These are phyloP conservation scores for Pseudisothecium myosuroides DNA, from an alignment of 225 moss, liverwort and hornwort genomes.

Conservation along the genomic window DNA sequence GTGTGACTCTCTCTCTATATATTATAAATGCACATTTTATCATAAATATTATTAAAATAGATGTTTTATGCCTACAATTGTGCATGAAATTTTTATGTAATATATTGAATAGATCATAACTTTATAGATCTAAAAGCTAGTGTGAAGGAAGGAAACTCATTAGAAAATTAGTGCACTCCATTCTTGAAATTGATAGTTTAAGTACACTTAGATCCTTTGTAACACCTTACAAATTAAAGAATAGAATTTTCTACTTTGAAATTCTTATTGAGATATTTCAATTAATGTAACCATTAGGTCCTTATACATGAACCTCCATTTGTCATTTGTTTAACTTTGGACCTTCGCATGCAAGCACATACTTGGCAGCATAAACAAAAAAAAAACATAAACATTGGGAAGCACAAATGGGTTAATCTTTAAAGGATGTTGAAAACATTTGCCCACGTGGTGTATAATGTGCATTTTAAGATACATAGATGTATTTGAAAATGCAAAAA, in stretches of 20 bases:
- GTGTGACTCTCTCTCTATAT: too few relatives aligned
- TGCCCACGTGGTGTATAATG: rapidly evolving
- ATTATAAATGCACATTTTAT: neutral
- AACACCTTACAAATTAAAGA: neutral
- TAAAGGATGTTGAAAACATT: neutral
- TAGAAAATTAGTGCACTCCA: neutral
- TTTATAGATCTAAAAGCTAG: neutral
- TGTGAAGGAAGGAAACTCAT: neutral
- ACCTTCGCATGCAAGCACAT: rapidly evolving
- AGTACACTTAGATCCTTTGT: neutral
- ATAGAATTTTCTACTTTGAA: neutral
- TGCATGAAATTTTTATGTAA: neutral
- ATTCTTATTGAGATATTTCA: neutral
- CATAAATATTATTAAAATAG: neutral
- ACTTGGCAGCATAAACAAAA: rapidly evolving
- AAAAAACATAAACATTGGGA: neutral
- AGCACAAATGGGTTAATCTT: neutral
- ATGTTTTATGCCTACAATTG: neutral
- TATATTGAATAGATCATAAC: neutral
- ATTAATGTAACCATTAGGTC: neutral
- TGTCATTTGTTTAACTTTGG: neutral
- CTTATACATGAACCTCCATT: neutral
- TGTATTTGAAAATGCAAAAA: neutral
- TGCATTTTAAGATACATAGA: neutral
- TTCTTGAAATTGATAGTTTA: rapidly evolving